phyloP scores from a whole-genome alignment of 257 asterid species.

The Penstemon davidsonii region DNA sequence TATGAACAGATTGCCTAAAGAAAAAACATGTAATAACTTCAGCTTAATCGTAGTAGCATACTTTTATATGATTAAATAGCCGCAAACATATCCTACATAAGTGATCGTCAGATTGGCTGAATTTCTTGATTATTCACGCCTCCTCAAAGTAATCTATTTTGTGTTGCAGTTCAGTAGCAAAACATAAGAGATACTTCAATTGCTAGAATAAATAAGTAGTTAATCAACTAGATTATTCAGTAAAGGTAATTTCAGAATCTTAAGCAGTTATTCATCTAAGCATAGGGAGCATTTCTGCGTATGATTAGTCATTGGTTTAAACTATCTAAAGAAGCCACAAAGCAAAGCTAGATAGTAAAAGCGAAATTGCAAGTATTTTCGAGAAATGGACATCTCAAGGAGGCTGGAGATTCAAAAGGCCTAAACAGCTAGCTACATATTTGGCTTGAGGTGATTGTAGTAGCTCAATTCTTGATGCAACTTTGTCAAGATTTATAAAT shows the following conservation, averaged over 20 bases:
- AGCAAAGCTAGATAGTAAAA: not conserved
- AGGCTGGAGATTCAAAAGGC: not conserved
- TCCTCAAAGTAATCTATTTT: too few species aligned
- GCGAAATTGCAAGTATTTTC: not conserved
- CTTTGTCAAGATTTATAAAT: not conserved
- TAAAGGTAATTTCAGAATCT: not conserved
- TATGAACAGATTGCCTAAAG: too few species aligned
- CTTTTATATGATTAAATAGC: too few species aligned
- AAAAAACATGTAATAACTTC: too few species aligned
- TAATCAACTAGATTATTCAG: too few species aligned
- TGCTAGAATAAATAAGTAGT: too few species aligned
- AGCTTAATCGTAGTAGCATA: too few species aligned
- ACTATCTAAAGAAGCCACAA: not conserved
- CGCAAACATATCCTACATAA: too few species aligned
- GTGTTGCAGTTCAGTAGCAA: too few species aligned
- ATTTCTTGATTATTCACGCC: too few species aligned
- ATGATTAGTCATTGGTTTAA: conserved; percentile 13
- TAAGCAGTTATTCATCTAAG: not conserved
- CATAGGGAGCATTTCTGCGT: conserved; percentile 5
- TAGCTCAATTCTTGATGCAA: not conserved
- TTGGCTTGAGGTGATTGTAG: not conserved
- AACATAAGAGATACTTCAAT: too few species aligned
- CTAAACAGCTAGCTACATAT: not conserved
- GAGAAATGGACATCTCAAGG: not conserved
- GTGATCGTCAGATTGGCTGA: too few species aligned